phyloP scores from a whole-genome alignment of 2,329 filamentous ascomycete species.

The Aspergillus sojae region DNA sequence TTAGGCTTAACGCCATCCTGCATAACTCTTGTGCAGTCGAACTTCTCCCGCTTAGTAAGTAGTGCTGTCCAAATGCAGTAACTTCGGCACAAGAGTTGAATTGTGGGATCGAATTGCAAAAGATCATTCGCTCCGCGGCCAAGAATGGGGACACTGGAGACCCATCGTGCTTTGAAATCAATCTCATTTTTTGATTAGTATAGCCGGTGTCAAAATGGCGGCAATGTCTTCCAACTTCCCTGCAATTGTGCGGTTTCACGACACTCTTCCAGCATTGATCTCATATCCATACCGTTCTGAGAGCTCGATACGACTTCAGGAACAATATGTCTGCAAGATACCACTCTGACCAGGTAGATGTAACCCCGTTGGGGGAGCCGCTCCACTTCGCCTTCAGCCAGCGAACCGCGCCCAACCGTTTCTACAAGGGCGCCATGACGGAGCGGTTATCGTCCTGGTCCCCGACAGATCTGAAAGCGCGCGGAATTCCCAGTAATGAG shows the following conservation, averaged over 20 bases:
- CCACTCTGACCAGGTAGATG: slow-evolving; percentile 22
- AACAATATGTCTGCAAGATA: background rate
- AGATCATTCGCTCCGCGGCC: background rate
- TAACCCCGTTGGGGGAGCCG: slow-evolving; percentile 49
- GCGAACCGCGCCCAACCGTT: slow-evolving; percentile 63
- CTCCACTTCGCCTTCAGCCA: slow-evolving; percentile 56
- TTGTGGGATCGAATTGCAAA: background rate
- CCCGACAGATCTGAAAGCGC: slow-evolving; percentile 52
- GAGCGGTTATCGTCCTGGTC: slow-evolving; percentile 66
- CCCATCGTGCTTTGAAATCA: slow-evolving; percentile 4
- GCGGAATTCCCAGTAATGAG: slow-evolving; percentile 57
- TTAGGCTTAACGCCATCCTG: too few species aligned
- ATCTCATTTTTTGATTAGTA: background rate
- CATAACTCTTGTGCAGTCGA: too few species aligned
- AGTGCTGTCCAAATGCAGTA: background rate
- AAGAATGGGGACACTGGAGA: background rate
- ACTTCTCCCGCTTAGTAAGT: background rate
- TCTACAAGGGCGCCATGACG: slow-evolving; percentile 69
- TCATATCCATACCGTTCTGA: background rate
- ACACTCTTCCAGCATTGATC: background rate
- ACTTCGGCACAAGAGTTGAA: background rate
- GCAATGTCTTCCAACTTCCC: background rate
- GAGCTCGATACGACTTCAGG: background rate
- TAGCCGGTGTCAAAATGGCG: background rate
- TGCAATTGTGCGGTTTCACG: background rate